Percentiles rank a stretch among this genome's conserved stretches.
phyloP scores from a whole-genome alignment of 2,329 filamentous ascomycete species.

The Sclerotinia minor region DNA sequence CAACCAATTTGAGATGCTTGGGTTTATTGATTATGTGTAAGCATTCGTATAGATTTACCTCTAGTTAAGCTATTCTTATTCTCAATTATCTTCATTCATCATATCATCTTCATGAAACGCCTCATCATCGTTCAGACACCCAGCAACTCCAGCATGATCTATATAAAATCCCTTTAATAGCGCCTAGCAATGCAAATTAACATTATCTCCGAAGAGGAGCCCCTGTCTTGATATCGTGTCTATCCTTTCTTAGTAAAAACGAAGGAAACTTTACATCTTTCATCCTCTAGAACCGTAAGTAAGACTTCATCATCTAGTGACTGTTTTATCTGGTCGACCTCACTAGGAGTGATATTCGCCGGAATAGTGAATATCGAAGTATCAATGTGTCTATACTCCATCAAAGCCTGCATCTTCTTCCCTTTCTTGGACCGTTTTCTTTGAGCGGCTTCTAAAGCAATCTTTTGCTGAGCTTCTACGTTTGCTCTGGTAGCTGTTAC shows the following conservation, averaged over 20 bases:
- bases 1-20: neutral
- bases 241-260: conserved; percentile 48
- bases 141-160: conserved; percentile 14
- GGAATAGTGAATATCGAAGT: conserved; percentile 43
- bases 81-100: neutral
- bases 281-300: conserved; percentile 49
- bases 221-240: neutral
- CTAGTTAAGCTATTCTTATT: neutral
- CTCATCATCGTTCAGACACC: conserved; percentile 3
- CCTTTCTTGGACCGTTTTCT: conserved; percentile 39
- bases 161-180: neutral
- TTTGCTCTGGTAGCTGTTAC: conserved; percentile 48
- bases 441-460: conserved; percentile 42
- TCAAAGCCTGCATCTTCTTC: conserved; percentile 51
- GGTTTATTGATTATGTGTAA: neutral
- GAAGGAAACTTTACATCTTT: conserved; percentile 47
- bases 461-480: conserved; percentile 48
- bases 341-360: conserved; percentile 40
- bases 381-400: conserved; percentile 57
- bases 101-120: neutral
- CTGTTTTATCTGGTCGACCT: conserved; percentile 41
- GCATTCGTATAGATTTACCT: neutral
- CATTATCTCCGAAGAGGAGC: conserved; percentile 4
- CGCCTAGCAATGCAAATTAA: conserved; percentile 18
- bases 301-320: conserved; percentile 53